A percentile compares a stretch with the other conserved stretches of the same genome.
These are phyloP conservation scores for Ogataea nonfermentans DNA, from an alignment of 805 yeast species.

Conservation along the genomic window DNA sequence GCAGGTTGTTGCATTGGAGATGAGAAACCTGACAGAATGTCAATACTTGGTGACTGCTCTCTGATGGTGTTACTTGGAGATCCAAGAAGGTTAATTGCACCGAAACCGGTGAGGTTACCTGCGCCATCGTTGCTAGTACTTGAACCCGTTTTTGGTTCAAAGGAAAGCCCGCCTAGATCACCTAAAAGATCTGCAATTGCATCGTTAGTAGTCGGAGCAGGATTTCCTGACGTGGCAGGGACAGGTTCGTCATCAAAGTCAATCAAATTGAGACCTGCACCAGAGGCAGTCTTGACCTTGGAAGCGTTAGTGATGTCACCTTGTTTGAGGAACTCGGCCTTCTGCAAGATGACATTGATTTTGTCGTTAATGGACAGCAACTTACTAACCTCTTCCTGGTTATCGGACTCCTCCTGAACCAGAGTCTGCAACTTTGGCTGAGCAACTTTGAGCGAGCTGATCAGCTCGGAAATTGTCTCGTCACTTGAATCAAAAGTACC, in stretches of 20 bases:
- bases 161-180: constrained; percentile 63
- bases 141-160: constrained; percentile 31
- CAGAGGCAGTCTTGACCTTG: constrained; percentile 34
- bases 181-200: constrained; percentile 68
- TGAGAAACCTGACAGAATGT: constrained; percentile 18
- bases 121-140: constrained; percentile 23
- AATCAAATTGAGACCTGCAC: constrained; percentile 45
- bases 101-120: constrained; percentile 21
- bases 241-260: constrained; percentile 63
- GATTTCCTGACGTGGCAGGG: constrained; percentile 24
- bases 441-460: constrained; percentile 72
- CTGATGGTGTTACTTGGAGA: constrained; percentile 18
- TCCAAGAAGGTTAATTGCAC: constrained; percentile 34
- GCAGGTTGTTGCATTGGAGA: constrained; percentile 15
- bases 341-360: constrained; percentile 65
- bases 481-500: constrained; percentile 42
- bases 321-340: constrained; percentile 60
- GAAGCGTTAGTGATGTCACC: constrained; percentile 60
- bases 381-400: constrained; percentile 60
- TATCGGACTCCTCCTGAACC: constrained; percentile 73
- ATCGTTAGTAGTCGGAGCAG: constrained; percentile 39
- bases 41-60: constrained; percentile 19
- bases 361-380: constrained; percentile 71
- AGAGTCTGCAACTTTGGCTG: constrained; percentile 86
- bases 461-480: constrained; percentile 80